Conservation (phyloP, 495 filamentous ascomycete species). For the Cercophora samala region DNA sequence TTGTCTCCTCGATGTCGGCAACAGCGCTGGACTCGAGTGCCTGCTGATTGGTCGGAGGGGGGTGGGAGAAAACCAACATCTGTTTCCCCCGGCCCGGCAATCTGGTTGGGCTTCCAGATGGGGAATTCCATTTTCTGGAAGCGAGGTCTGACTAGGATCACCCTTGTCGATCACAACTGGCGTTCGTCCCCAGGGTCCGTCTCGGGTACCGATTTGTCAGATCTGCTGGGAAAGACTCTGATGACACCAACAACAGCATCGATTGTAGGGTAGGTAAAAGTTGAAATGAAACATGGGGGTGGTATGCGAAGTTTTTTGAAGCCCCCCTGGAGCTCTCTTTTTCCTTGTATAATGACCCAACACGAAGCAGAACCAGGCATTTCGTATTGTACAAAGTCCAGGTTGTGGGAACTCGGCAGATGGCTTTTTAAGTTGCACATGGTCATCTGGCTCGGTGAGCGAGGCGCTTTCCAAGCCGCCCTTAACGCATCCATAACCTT, state of each 20-base stretch:
- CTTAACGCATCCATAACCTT: background rate
- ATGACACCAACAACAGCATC: background rate
- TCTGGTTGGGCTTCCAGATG: conserved; percentile 22
- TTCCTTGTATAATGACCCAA: too few relatives aligned
- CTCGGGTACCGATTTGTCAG: background rate
- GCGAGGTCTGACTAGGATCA: conserved; percentile 12
- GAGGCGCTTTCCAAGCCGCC: background rate
- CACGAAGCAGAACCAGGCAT: background rate
- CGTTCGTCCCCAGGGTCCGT: background rate
- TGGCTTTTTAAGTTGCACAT: background rate
- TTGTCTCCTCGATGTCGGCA: too few relatives aligned
- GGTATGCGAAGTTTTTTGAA: background rate
- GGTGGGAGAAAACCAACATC: conserved; percentile 8
- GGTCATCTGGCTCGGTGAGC: background rate
- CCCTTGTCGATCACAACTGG: background rate
- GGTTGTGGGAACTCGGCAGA: background rate
- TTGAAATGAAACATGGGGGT: background rate
- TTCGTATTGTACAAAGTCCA: background rate
- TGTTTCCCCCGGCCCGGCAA: conserved; percentile 16
- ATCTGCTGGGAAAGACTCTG: background rate
- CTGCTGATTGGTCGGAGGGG: background rate
- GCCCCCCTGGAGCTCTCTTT: background rate
- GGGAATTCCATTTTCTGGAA: conserved; percentile 20
- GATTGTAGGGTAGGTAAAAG: too few relatives aligned
- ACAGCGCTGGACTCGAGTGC: background rate